Percentiles rank a stretch among this genome's conserved stretches.
These are phyloP conservation scores for Ogataea minuta DNA, from an alignment of 805 yeast genomes.

Conservation along the genomic window DNA sequence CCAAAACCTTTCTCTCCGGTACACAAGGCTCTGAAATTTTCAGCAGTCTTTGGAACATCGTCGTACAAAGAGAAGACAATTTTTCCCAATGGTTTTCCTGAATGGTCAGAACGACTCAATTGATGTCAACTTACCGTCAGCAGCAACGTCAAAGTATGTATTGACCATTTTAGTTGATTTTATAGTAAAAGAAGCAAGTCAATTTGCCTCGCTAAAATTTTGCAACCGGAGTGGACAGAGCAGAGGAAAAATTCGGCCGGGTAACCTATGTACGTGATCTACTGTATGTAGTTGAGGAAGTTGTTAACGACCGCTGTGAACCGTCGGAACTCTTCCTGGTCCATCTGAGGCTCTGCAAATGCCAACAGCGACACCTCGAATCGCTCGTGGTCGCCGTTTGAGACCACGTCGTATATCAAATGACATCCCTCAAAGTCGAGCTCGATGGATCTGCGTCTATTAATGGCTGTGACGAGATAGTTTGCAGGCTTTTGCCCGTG, in stretches of 20 bases:
- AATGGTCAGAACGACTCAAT: conserved; percentile 6
- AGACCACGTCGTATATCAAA: conserved; percentile 28
- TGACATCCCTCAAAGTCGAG: conserved; percentile 27
- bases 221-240: conserved; percentile 7
- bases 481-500: conserved; percentile 11
- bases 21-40: conserved; percentile 76
- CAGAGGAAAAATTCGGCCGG: conserved; percentile 3
- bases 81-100: conserved; percentile 44
- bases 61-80: conserved; percentile 84
- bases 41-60: conserved; percentile 84
- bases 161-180: conserved; percentile 20
- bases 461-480: conserved; percentile 24
- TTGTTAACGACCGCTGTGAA: conserved; percentile 9
- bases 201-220: conserved; percentile 9
- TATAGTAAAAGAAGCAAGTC: conserved; percentile 5
- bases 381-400: conserved; percentile 25
- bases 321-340: conserved; percentile 11
- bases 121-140: conserved; percentile 30
- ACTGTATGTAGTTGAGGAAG: conserved; percentile 15
- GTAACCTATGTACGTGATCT: conserved; percentile 7
- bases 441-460: conserved; percentile 28
- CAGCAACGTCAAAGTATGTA: conserved; percentile 44
- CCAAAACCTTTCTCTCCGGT: conserved; percentile 96
- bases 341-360: conserved; percentile 12
- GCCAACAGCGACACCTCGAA: conserved; percentile 28